Evolutionary conservation across 495 filamentous ascomycete species (phyloP).

Genomic region (Chlorociboria aeruginascens): DNA sequence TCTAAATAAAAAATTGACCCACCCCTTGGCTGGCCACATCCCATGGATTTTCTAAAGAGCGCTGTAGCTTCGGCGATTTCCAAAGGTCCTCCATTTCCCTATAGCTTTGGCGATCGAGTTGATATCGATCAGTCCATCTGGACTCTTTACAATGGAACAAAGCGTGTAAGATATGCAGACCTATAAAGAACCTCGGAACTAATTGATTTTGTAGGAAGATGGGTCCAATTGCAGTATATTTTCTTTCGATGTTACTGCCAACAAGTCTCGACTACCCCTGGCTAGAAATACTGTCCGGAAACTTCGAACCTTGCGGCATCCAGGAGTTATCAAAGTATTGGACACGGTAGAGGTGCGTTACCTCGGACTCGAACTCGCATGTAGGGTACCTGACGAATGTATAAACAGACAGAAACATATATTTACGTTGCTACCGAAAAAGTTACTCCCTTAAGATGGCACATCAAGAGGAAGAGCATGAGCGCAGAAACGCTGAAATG

Average conservation of each 20-base stretch:
- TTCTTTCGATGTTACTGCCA: slow-evolving; percentile 74
- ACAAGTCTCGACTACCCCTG: slow-evolving; percentile 68
- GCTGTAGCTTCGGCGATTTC: slow-evolving; percentile 94
- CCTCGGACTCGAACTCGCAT: not conserved
- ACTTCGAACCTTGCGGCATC: slow-evolving; percentile 81
- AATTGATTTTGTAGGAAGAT: slow-evolving; percentile 53
- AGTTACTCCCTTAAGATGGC: slow-evolving; percentile 72
- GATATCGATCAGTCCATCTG: slow-evolving; percentile 85
- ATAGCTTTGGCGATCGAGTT: slow-evolving; percentile 80
- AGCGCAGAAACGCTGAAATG: slow-evolving; percentile 88
- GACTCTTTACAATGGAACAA: slow-evolving; percentile 84
- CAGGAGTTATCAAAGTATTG: slow-evolving; percentile 82
- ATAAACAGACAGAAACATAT: slow-evolving; percentile 66
- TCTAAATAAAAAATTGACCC: not conserved
- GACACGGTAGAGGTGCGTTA: slow-evolving; percentile 85
- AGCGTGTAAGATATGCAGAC: slow-evolving; percentile 47
- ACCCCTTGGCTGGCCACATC: not conserved
- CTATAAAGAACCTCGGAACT: not conserved
- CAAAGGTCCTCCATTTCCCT: slow-evolving; percentile 85
- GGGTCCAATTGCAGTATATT: slow-evolving; percentile 91
- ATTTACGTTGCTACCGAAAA: slow-evolving; percentile 95
- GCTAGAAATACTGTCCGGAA: slow-evolving; percentile 90
- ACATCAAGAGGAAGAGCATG: slow-evolving; percentile 70
- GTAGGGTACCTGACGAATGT: slow-evolving; percentile 2
- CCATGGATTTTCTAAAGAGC: slow-evolving; percentile 95